Evolutionary conservation across 1,139 yeast species (phyloP).

Genomic region (Nadsonia commutata): DNA sequence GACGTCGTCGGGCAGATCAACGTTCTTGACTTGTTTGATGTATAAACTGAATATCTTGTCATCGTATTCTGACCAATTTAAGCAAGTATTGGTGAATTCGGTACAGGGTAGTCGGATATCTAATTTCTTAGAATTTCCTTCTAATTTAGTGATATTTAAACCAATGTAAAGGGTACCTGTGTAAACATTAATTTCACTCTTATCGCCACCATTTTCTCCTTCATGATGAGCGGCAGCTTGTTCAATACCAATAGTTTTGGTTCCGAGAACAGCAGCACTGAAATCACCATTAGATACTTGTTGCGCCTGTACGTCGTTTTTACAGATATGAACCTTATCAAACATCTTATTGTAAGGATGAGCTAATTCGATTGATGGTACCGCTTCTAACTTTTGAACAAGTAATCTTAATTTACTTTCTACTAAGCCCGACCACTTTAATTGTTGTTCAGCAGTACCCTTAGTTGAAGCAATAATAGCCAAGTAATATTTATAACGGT

Average conservation of each 20-base stretch:
- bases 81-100: conserved; percentile 71
- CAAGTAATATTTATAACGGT: conserved; percentile 69
- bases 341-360: conserved; percentile 84
- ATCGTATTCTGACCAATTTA: conserved; percentile 53
- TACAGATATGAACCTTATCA: conserved; percentile 38
- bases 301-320: conserved; percentile 38
- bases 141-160: conserved; percentile 40
- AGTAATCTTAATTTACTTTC: conserved; percentile 74
- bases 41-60: conserved; percentile 41
- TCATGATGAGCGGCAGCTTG: conserved; percentile 14
- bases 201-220: conserved; percentile 19
- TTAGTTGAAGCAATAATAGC: conserved; percentile 68
- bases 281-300: conserved; percentile 35
- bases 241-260: conserved; percentile 14
- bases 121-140: conserved; percentile 34
- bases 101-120: conserved; percentile 88
- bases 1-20: neutral
- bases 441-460: conserved; percentile 62
- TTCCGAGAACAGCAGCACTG: conserved; percentile 7
- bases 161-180: conserved; percentile 74
- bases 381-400: conserved; percentile 66
- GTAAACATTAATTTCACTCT: conserved; percentile 33
- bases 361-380: conserved; percentile 63
- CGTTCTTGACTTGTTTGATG: conserved; percentile 29
- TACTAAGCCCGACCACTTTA: conserved; percentile 84